Evolutionary conservation across 176 grass and related monocot genomes (phyloP).

Genomic region (sorghum (Sorghum bicolor)): Sorghum_bicolor_NCBIv3 NC_012877.2:207501-208000

Average conservation of each 20-base stretch:
- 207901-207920: slow-evolving; percentile 4
- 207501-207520: slow-evolving; percentile 86
- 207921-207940: slow-evolving; percentile 47
- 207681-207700: background rate
- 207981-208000: slow-evolving; percentile 47
- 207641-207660: background rate
- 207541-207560: slow-evolving; percentile 47
- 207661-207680: background rate
- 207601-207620: slow-evolving; percentile 66
- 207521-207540: slow-evolving; percentile 74
- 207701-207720: background rate
- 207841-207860: slow-evolving; percentile 18
- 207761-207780: background rate
- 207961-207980: slow-evolving; percentile 68
- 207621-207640: slow-evolving; percentile 41
- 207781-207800: background rate
- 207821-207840: slow-evolving; percentile 1
- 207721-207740: background rate
- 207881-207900: background rate
- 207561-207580: slow-evolving; percentile 58
- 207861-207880: slow-evolving; percentile 21
- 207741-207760: slow-evolving; percentile 7
- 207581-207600: slow-evolving; percentile 74
- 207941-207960: slow-evolving; percentile 54
- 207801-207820: slow-evolving; percentile 23